These are phyloP conservation scores for Lyophyllum semitale DNA, from an alignment of 768 basidiomycete species.

Conservation along the genomic window DNA sequence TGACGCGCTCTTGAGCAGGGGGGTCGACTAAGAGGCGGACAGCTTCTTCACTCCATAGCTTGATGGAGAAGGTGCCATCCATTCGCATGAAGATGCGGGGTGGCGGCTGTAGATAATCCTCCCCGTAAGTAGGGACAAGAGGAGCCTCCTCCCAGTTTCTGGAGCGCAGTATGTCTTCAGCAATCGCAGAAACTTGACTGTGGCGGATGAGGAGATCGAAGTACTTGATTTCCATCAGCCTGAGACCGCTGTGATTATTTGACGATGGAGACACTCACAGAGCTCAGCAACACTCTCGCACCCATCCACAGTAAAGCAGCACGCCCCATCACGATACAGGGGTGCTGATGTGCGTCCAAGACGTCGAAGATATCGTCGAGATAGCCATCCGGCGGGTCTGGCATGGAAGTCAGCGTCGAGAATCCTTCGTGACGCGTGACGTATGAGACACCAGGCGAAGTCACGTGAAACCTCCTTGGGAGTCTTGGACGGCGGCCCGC, in stretches of 20 bases:
- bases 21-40: slow-evolving; percentile 6
- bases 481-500: no score
- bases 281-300: slow-evolving; percentile 8
- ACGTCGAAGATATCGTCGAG: slow-evolving; percentile 10
- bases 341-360: slow-evolving; percentile 16
- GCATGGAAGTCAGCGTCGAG: no score
- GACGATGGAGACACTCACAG: slow-evolving; percentile 9
- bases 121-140: slow-evolving; percentile 1
- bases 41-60: slow-evolving; percentile 16
- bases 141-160: slow-evolving; percentile 3
- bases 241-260: neutral
- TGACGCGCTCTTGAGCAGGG: no score
- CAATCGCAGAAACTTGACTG: slow-evolving; percentile 13
- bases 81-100: slow-evolving; percentile 15
- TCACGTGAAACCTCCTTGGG: no score
- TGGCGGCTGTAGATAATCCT: slow-evolving; percentile 7
- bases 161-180: slow-evolving; percentile 11
- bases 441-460: no score
- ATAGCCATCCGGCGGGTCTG: slow-evolving; percentile 4
- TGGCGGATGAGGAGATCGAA: slow-evolving; percentile 16
- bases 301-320: slow-evolving; percentile 18
- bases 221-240: slow-evolving; percentile 13
- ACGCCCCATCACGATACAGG: slow-evolving; percentile 17
- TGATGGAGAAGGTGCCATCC: slow-evolving; percentile 1
- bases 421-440: no score